Conservation (phyloP, 495 filamentous ascomycete species). For the Penicillium crystallinum region DNA sequence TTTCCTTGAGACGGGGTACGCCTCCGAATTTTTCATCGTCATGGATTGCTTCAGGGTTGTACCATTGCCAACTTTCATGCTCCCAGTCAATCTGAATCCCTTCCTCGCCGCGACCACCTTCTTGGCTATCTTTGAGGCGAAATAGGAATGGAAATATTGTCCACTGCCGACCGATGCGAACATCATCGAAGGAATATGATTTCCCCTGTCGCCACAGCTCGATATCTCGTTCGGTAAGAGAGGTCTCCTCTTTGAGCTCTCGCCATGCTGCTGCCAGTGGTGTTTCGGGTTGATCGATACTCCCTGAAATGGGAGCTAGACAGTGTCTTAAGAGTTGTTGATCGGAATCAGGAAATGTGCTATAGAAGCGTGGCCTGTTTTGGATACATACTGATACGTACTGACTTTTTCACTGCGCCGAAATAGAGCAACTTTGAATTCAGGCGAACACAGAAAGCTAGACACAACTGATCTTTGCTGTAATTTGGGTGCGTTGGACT, state of each 20-base stretch:
- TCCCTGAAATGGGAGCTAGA: constrained; percentile 57
- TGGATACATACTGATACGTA: constrained; percentile 45
- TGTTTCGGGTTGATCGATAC: constrained; percentile 47
- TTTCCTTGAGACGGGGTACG: constrained; percentile 53
- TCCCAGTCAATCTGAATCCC: constrained; percentile 59
- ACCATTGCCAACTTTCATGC: constrained; percentile 54
- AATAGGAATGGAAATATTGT: constrained; percentile 60
- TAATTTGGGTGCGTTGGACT: neutral
- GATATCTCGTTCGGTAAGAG: constrained; percentile 40
- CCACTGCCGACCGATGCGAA: constrained; percentile 51
- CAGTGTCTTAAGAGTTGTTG: constrained; percentile 34
- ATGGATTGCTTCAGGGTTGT: constrained; percentile 42
- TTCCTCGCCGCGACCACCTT: constrained; percentile 24
- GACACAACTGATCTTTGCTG: constrained; percentile 49
- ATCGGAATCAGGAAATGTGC: neutral
- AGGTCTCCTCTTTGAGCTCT: constrained; percentile 60
- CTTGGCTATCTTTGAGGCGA: constrained; percentile 34
- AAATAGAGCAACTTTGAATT: constrained; percentile 51
- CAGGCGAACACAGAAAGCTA: constrained; percentile 49
- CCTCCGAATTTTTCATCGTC: constrained; percentile 38
- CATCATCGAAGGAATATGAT: constrained; percentile 52
- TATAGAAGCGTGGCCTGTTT: neutral
- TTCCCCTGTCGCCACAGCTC: constrained; percentile 53
- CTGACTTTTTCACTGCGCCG: constrained; percentile 51
- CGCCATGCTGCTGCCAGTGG: constrained; percentile 55